Percentiles rank a stretch among this genome's conserved stretches.
Conservation (phyloP, 768 basidiomycete species). For the Chalciporus pseudorubinellus region DNA sequence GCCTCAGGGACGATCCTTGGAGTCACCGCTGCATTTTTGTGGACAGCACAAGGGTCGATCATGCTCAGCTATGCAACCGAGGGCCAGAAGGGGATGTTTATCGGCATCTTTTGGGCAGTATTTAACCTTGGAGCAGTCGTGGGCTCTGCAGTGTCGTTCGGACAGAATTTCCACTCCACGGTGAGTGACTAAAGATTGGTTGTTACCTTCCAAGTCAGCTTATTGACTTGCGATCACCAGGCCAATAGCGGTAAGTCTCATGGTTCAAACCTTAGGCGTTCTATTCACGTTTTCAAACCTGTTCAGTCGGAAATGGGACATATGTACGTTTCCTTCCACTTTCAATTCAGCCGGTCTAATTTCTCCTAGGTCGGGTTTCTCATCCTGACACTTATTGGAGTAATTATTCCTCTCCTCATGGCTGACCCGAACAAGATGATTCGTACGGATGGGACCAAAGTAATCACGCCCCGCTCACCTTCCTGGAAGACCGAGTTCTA, state of each 20-base stretch:
- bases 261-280: background rate
- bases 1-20: slow-evolving; percentile 70
- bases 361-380: slow-evolving; percentile 46
- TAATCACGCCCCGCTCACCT: slow-evolving; percentile 59
- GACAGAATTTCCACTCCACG: slow-evolving; percentile 62
- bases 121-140: slow-evolving; percentile 80
- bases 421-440: slow-evolving; percentile 69
- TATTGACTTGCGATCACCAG: slow-evolving; percentile 11
- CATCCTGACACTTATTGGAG: slow-evolving; percentile 63
- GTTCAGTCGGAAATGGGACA: slow-evolving; percentile 62
- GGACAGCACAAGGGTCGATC: slow-evolving; percentile 77
- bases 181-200: slow-evolving; percentile 33
- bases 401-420: slow-evolving; percentile 69
- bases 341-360: background rate
- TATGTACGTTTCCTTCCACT: slow-evolving; percentile 47
- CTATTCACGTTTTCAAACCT: background rate
- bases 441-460: slow-evolving; percentile 70
- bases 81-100: slow-evolving; percentile 67
- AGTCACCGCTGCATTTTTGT: slow-evolving; percentile 63
- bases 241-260: slow-evolving; percentile 26
- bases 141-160: slow-evolving; percentile 72
- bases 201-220: background rate
- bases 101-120: slow-evolving; percentile 76
- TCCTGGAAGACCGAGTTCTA: slow-evolving; percentile 74
- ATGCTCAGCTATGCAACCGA: slow-evolving; percentile 83